These are phyloP conservation scores for Thelonectria discophora DNA, from an alignment of 2,329 filamentous ascomycete species.

Conservation along the genomic window DNA sequence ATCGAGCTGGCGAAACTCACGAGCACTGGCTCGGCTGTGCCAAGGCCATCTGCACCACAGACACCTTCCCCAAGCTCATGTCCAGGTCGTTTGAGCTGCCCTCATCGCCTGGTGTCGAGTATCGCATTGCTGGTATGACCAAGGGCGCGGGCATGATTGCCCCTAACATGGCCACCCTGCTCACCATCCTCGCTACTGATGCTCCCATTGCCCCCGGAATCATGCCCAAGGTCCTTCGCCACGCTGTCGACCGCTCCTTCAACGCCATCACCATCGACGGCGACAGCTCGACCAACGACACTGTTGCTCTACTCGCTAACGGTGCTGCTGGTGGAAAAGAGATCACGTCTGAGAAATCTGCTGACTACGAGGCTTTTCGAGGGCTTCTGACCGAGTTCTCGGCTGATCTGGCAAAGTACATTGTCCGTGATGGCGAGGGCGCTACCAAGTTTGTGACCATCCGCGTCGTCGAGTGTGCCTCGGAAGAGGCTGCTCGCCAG, in stretches of 20 bases:
- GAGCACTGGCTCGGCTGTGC: conserved; percentile 88
- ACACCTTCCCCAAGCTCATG: conserved; percentile 96
- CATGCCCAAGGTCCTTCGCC: conserved; percentile 74
- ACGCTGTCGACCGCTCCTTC: conserved; percentile 85
- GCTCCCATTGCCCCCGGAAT: conserved; percentile 76
- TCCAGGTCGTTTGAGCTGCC: conserved; percentile 87
- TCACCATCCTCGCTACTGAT: conserved; percentile 92
- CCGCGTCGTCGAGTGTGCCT: conserved; percentile 77
- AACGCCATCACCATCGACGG: conserved; percentile 98
- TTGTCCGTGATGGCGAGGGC: conserved; percentile 95
- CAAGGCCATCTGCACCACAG: conserved; percentile 94
- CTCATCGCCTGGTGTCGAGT: conserved; percentile 77
- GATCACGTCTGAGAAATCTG: conserved; percentile 62
- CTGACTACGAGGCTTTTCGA: conserved; percentile 76
- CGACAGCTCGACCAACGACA: conserved; percentile 98
- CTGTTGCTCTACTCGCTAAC: conserved; percentile 92
- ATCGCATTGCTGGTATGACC: conserved; percentile 91
- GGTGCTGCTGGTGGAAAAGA: conserved; percentile 82
- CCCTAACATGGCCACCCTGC: conserved; percentile 96
- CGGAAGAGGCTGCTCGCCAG: conserved; percentile 75
- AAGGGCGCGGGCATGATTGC: conserved; percentile 99
- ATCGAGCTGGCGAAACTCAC: conserved; percentile 77
- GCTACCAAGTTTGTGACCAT: conserved; percentile 98
- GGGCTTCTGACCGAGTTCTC: conserved; percentile 79
- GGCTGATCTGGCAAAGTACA: conserved; percentile 85